Evolutionary conservation across 768 basidiomycete genomes (phyloP), one percentile per base, ranked within the genome.

Genomic region (Lyophyllum shimeji): DNA sequence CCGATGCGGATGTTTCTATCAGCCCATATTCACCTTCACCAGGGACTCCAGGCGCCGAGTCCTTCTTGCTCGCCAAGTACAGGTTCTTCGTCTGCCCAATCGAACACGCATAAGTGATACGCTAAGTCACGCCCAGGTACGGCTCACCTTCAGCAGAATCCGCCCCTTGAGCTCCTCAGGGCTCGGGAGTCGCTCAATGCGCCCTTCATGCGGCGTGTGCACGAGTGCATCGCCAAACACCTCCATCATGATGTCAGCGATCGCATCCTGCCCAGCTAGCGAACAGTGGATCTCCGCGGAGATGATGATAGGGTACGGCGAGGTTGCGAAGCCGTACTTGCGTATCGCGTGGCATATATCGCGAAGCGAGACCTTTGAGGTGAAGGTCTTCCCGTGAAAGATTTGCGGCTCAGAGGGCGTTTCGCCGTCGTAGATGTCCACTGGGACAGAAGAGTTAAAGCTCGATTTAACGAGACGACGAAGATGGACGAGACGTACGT

Each of bases 261-360:
- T 74, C 63, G 72, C 71, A 53, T 81, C 78, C 55, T 85, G 78
- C 60, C 83, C 79, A 37, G 83, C 80, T 5, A 76, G 74, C 2
- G 82, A 78, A 71, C 94, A 97, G 65, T 98, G 96, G 5, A 97
- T 83, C 74, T 99, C 97, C n/a, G 95, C 93, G 3, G 94, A 96
- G 52, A 99, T 91, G 73, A 99, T 92, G 68, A 99, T 82, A 0
- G 97, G 97, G 69, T 95, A 98, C 0, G 94, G 91, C 2, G 94
- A 96, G 0, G 91, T 85, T 45, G 93, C 86, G 65, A 99, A 98
- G 1, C 91, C 96, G 65, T 98, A 98, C 66, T 93, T 93, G 48
- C 81, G 80, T 67, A 98, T 93, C 0, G 93, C 91, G 46, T 84
- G 76, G 67, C 93, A 93, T 46, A 95, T 85, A 58, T 91, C 89